Evolutionary conservation across 1,284 basidiomycete genomes (phyloP).

Genomic region (Irpex rosettiformis): DNA sequence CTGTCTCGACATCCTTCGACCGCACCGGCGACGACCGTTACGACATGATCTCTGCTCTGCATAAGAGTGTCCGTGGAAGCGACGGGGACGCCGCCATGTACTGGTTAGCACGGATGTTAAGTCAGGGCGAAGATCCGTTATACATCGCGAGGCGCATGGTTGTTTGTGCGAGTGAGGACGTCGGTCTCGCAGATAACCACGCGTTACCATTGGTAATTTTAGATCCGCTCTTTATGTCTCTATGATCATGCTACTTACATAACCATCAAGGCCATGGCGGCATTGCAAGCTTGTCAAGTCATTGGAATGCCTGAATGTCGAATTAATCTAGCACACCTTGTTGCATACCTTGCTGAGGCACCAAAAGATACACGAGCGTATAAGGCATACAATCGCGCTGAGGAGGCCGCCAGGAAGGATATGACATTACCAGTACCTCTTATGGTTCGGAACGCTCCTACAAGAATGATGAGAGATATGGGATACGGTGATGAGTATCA

Average conservation of each 20-base stretch:
- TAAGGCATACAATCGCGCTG: constrained; percentile 73
- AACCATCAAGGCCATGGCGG: constrained; percentile 64
- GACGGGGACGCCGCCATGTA: constrained; percentile 84
- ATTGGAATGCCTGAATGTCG: constrained; percentile 86
- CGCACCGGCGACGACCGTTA: constrained; percentile 76
- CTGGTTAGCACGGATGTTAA: constrained; percentile 84
- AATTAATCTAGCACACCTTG: constrained; percentile 77
- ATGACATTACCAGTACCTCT: constrained; percentile 66
- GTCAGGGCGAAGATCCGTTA: constrained; percentile 85
- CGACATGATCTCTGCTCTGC: constrained; percentile 86
- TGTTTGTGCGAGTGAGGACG: constrained; percentile 84
- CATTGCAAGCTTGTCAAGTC: constrained; percentile 75
- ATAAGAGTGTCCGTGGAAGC: constrained; percentile 83
- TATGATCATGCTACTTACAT: neutral
- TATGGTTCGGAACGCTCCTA: constrained; percentile 86
- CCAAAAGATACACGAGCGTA: constrained; percentile 83
- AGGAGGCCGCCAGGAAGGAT: constrained; percentile 54
- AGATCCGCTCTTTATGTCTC: constrained; percentile 6
- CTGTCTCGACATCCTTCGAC: constrained; percentile 66
- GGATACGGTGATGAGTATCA: constrained; percentile 72
- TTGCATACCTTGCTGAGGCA: constrained; percentile 80
- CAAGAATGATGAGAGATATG: constrained; percentile 76
- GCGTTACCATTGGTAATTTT: constrained; percentile 67
- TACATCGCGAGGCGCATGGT: constrained; percentile 82
- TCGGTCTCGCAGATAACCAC: constrained; percentile 74